Evolutionary conservation across 345 rosid genomes (phyloP), one percentile per base, ranked within the genome.

Genomic region (Geranium brycei): DNA sequence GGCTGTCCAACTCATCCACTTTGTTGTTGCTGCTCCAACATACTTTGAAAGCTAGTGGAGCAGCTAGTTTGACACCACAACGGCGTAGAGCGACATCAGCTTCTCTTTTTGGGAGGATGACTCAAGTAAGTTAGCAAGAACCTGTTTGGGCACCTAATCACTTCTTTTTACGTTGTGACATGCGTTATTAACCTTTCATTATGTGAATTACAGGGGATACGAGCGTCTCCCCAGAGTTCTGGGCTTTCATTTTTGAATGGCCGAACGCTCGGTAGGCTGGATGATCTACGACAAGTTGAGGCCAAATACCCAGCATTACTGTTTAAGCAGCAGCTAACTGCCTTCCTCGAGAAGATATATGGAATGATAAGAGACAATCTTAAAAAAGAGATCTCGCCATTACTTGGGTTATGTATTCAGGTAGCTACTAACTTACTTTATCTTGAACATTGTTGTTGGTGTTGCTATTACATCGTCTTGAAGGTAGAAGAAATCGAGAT

Each of bases 261-360:
- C 66, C 82, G 91, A 41, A 87, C 84, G 32, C 73, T 83, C 75
- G 78, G 85, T 66, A 85, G 91, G 72, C 80, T 80, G 66, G 96
- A 90, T 69, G 96, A 93, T 74, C 63, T 93, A 69, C 81, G 91
- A 61, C 99, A 88, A 77, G 99, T 91, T 62, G 97, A 93, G 79
- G 97, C 97, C 66, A 93, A 90, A 72, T 91, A 91, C 76, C 99
- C 99, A 12, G 97, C 99, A 19, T 78, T 90, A 68, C 85, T 93
- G 71, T 93, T 93, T 76, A 93, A 91, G 79, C 97, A 90, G 77
- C 99, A 93, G 83, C 99, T 93, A 62, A 90, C 97, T 15, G 97
- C 99, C 64, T 91, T 84, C 86, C 96, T 93, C 65, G 96, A 93
- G 84, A 93, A 93, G 80, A 86, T 93, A 73, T 93, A 93, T 82